Percentiles rank a stretch among this genome's conserved stretches.
Conservation (phyloP, 2,329 filamentous ascomycete genomes). For the Xylaria sp. region DNA sequence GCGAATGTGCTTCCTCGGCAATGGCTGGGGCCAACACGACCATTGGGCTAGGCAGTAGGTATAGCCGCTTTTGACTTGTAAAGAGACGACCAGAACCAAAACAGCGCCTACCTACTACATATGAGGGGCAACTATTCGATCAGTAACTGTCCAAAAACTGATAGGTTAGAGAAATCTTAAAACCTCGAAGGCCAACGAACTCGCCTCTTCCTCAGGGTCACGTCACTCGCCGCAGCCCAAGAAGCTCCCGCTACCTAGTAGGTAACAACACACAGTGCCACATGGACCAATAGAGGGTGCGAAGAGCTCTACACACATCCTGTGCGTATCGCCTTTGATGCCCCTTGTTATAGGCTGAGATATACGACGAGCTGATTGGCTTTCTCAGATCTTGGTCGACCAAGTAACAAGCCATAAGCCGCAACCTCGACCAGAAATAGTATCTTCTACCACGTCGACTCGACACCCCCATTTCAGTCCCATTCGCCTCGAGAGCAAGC, state of each 20-base stretch:
- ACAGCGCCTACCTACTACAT: constrained; percentile 11
- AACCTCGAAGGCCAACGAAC: background rate
- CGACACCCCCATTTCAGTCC: background rate
- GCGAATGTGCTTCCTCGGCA: background rate
- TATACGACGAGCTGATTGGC: constrained; percentile 33
- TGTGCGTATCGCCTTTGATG: constrained; percentile 27
- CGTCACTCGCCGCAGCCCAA: constrained; percentile 22
- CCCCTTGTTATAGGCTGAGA: constrained; percentile 29
- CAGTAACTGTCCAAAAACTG: background rate
- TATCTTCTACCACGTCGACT: constrained; percentile 25
- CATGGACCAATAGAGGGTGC: constrained; percentile 33
- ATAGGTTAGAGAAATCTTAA: background rate
- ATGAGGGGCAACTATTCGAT: background rate
- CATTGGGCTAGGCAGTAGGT: constrained; percentile 7
- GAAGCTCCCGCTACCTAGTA: background rate
- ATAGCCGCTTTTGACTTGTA: background rate
- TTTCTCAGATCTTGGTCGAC: constrained; percentile 28
- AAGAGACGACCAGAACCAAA: background rate
- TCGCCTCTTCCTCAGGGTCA: background rate
- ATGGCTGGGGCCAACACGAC: background rate
- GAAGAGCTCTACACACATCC: constrained; percentile 17
- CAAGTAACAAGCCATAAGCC: constrained; percentile 1
- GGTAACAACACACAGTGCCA: constrained; percentile 4
- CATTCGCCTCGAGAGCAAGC: constrained; percentile 6
- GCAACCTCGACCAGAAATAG: constrained; percentile 36